Conservation (phyloP, 2,329 filamentous ascomycete species). For the Scedosporium aurantiacum region DNA sequence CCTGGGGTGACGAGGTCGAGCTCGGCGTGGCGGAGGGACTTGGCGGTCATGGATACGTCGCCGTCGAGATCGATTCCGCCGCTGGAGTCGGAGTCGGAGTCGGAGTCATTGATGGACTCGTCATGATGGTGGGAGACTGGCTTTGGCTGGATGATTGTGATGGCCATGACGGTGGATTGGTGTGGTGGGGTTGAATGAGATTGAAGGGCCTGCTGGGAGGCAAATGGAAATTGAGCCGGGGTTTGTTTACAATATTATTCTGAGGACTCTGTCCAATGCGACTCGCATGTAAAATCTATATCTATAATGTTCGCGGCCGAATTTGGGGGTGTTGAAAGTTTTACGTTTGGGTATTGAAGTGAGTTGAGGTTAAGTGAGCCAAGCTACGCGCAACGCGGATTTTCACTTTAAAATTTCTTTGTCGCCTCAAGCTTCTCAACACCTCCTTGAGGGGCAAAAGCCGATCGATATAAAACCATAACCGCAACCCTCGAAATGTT, state of each 20-base stretch:
- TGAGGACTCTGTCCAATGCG: background rate
- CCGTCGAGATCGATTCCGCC: conserved; percentile 34
- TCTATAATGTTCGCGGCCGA: background rate
- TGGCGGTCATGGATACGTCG: conserved; percentile 32
- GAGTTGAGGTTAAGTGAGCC: background rate
- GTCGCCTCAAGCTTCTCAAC: background rate
- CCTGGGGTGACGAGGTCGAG: conserved; percentile 72
- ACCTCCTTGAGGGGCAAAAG: too few relatives aligned
- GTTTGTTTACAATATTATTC: background rate
- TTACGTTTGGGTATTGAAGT: background rate
- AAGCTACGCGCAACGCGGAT: background rate
- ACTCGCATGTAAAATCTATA: too few relatives aligned
- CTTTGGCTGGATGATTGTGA: conserved; percentile 34
- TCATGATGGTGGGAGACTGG: conserved; percentile 15
- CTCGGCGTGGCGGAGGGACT: conserved; percentile 10
- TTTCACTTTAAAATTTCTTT: background rate
- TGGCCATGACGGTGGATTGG: conserved; percentile 26
- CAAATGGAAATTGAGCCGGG: too few relatives aligned
- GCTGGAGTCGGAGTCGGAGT: conserved; percentile 32
- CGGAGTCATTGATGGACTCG: conserved; percentile 13
- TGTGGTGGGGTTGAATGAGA: background rate
- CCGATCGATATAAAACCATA: too few relatives aligned
- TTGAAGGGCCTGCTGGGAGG: background rate
- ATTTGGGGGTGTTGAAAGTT: background rate
- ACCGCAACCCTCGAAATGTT: too few relatives aligned